Evolutionary conservation across 352 stramenopile genomes (phyloP), one percentile per base, ranked within the genome.

Genomic region (Pythium guiyangense): DNA sequence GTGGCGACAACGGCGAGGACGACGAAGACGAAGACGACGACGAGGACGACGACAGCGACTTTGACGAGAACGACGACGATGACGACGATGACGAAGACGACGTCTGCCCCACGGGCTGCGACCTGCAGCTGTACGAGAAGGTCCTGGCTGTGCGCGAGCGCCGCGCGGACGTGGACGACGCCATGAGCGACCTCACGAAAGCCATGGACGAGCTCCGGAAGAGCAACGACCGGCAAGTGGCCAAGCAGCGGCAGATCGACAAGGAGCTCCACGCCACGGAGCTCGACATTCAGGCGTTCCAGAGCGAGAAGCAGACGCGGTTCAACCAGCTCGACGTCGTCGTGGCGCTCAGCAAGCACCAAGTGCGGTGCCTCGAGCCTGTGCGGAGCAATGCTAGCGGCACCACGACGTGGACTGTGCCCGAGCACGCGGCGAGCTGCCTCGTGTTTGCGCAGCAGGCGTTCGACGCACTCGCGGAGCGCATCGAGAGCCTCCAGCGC

Each of bases 51-150:
- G 76, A 89, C 17, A 67, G 84, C 46, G 72, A 87, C 26, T 63
- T 88, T 52, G 70, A 95, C n/a, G 79, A 96, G 15, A 79, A 97
- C 37, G 86, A 97, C 17, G 86, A 96, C 31, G 86, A n/a, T n/a
- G n/a, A 96, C 42, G 88, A 97, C 15, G 89, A 97, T 53, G 87
- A 96, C 29, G 88, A 97, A 61, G 90, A 97, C 35, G 92, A 97
- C 49, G 71, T 77, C 17, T 98, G 93, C 62, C 92, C 94, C 2
- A 43, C 76, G 12, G 91, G 89, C 1, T 98, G 90, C 60, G 89
- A 98, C 53, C 60, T 94, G 22, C 70, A 70, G 50, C 60, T 98
- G 3, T 98, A 97, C 67, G 94, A 98, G 52, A 89, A 92, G 37
- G 87, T 98, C 14, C 64, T 98, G 12, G 78, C 96, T 42, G 57